Evolutionary conservation across 2,329 filamentous ascomycete genomes (phyloP).

Genomic region (Penicillium sp.): DNA sequence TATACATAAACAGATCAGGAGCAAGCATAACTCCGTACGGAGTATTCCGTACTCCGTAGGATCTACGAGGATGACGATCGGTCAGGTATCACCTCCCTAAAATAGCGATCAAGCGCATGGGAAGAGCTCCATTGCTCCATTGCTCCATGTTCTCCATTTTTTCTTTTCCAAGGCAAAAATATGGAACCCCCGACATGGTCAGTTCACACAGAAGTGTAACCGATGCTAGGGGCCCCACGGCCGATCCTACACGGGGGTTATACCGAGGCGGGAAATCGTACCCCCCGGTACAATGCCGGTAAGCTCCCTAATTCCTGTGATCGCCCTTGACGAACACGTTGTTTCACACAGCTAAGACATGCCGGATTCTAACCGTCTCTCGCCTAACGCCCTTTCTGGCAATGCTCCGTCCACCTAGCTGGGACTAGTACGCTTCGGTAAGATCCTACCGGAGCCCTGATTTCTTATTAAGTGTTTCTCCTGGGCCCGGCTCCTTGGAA

Average conservation of each 20-base stretch:
- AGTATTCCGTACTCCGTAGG: neutral
- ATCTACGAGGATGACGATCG: constrained; percentile 5
- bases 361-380: constrained; percentile 1
- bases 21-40: neutral
- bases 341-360: constrained; percentile 13
- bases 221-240: constrained; percentile 7
- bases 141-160: neutral
- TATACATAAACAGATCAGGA: neutral
- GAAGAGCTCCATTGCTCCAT: neutral
- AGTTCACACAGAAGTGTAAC: neutral
- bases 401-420: neutral
- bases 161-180: neutral
- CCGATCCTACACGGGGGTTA: constrained; percentile 18
- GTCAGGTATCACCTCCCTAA: constrained; percentile 5
- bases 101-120: constrained; percentile 4
- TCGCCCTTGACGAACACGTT: constrained; percentile 13
- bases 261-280: constrained; percentile 9
- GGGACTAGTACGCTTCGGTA: neutral
- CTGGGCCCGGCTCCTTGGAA: neutral
- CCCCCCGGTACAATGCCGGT: constrained; percentile 3
- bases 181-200: neutral
- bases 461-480: neutral
- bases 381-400: neutral
- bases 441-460: neutral
- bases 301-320: neutral